Conservation (phyloP, 2,329 filamentous ascomycete species). For the Achaetomium macrosporum region DNA sequence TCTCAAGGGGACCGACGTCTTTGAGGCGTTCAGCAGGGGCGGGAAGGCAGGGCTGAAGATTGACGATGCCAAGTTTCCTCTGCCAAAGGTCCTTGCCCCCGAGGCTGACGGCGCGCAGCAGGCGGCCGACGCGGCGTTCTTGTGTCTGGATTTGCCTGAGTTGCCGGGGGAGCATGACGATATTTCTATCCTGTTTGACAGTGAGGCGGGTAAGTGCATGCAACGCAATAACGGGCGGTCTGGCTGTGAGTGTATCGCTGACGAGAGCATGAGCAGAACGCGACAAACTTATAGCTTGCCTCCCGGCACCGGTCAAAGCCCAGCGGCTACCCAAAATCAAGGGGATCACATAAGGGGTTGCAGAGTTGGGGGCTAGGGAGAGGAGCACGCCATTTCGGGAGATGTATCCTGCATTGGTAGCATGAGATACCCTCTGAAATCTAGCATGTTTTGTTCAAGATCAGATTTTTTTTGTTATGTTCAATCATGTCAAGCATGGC, state of each 20-base stretch:
- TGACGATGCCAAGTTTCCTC: constrained; percentile 83
- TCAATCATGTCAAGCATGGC: neutral
- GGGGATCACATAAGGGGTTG: constrained; percentile 11
- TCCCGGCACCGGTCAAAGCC: constrained; percentile 54
- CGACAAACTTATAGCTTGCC: constrained; percentile 44
- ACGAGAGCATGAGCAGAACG: constrained; percentile 39
- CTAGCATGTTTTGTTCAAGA: constrained; percentile 5
- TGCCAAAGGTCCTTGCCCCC: constrained; percentile 54
- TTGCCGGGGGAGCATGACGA: constrained; percentile 91
- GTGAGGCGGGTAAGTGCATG: constrained; percentile 58
- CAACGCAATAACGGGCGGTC: neutral
- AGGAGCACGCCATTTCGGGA: neutral
- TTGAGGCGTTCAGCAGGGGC: constrained; percentile 61
- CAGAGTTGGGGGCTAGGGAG: neutral
- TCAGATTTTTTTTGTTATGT: neutral
- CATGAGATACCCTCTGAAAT: constrained; percentile 21
- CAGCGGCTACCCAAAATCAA: constrained; percentile 27
- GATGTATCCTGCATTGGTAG: constrained; percentile 7
- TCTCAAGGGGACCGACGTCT: constrained; percentile 76
- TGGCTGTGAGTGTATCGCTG: neutral
- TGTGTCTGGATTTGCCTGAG: constrained; percentile 81
- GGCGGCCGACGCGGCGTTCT: constrained; percentile 62
- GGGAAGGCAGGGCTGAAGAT: constrained; percentile 67
- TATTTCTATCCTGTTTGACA: constrained; percentile 79
- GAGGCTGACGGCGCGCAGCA: constrained; percentile 34